Percentiles rank a stretch among this genome's conserved stretches.
Conservation (phyloP, 495 filamentous ascomycete species). For the Xylaria nigripes region DNA sequence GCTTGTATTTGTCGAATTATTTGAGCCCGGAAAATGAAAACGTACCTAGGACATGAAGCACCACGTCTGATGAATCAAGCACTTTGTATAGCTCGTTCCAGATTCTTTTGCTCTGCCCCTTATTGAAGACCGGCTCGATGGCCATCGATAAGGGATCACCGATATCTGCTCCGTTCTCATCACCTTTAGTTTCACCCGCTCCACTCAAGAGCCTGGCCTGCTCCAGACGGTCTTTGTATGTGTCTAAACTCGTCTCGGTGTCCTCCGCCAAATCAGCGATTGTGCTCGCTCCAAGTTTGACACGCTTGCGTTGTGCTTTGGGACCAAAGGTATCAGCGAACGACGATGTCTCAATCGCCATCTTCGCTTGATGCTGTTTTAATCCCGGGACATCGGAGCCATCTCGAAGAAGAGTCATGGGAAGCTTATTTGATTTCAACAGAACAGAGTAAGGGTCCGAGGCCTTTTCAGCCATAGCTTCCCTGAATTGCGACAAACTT, state of each 20-base stretch:
- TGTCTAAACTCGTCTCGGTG: conserved; percentile 65
- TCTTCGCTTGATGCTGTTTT: conserved; percentile 91
- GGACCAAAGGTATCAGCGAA: conserved; percentile 90
- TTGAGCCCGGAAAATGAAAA: neutral
- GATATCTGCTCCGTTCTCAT: conserved; percentile 32
- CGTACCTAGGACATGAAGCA: conserved; percentile 69
- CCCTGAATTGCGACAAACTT: conserved; percentile 62
- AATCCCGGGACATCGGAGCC: conserved; percentile 57
- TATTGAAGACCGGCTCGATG: conserved; percentile 82
- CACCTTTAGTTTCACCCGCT: conserved; percentile 47
- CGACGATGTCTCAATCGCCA: conserved; percentile 76
- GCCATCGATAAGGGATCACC: conserved; percentile 56
- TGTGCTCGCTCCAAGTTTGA: conserved; percentile 73
- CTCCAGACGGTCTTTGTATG: conserved; percentile 69
- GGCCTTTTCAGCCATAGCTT: conserved; percentile 83
- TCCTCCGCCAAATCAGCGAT: conserved; percentile 76
- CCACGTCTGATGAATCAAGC: conserved; percentile 91
- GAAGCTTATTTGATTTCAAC: conserved; percentile 88
- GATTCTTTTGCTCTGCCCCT: conserved; percentile 89
- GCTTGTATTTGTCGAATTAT: too few relatives aligned
- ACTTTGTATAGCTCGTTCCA: conserved; percentile 99
- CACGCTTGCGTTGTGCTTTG: conserved; percentile 83
- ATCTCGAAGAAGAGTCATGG: conserved; percentile 69
- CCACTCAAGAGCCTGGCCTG: conserved; percentile 65
- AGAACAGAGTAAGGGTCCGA: conserved; percentile 88